Evolutionary conservation across 371 early-diverging fungal species (phyloP), one percentile per base, ranked within the genome.

Genomic region (Rhizomucor pusillus): DNA sequence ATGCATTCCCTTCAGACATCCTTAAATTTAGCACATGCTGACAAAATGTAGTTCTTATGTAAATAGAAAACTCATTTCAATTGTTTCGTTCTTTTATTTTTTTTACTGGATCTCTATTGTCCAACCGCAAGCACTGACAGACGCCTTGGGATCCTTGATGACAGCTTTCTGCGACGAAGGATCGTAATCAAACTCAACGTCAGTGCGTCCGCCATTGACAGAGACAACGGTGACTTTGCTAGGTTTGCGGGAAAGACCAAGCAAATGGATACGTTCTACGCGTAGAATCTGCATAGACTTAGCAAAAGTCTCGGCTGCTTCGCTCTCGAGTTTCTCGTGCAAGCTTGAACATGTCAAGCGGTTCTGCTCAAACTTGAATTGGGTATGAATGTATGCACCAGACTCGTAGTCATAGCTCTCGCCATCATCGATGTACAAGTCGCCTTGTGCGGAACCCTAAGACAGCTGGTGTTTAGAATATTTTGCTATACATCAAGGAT

Each of bases 401-500:
- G 70, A 60, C 61, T 82, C 63, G 58, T 85, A 90, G 37, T 72
- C 82, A 59, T 82, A 96, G 5, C 88, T 75, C 50, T 89, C 85
- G n/a, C 95, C 97, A 61, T 97, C 98, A 65, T 97, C 98, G 51
- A 90, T 52, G 56, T 96, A 96, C 23, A 97, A 64, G 16, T 60
- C 46, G 22, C 98, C 98, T 10, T 62, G 47, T 3, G 96, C 93
- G 22, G 77, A 56, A 9, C 86, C 88, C 75, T 82, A 65, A 43
- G 43, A 36, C 18, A 13, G 29, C 40, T 16, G 19, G 4, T 23
- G 24, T 36, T 19, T 50, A 2, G 24, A 22, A 44, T 24, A 43
- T 37, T 46, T 37, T 19, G 29, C n/a, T 11, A 20, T 50, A 33
- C 14, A 2, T 16, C 9, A 3, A 5, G 10, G 7, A 29, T n/a